phyloP scores from a whole-genome alignment of 495 filamentous ascomycete species.

The Penicillium turbatum region DNA sequence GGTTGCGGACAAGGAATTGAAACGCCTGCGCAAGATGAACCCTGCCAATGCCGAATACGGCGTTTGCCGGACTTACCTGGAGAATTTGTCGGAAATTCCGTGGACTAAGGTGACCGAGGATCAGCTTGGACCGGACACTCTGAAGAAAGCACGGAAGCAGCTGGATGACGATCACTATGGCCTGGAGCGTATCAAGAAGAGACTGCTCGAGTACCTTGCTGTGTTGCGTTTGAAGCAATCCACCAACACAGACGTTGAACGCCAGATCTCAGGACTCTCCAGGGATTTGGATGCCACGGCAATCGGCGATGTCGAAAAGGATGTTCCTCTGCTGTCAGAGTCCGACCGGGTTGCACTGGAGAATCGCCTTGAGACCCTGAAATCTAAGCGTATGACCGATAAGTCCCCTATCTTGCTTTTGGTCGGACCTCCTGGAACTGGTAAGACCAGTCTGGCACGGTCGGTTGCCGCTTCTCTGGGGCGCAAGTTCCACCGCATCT shows the following conservation, averaged over 20 bases:
- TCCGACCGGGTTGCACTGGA: constrained; percentile 46
- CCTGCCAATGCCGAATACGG: constrained; percentile 93
- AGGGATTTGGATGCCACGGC: constrained; percentile 51
- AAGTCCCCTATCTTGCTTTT: constrained; percentile 95
- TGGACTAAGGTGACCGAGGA: constrained; percentile 88
- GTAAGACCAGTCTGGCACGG: constrained; percentile 94
- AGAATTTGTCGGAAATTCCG: constrained; percentile 90
- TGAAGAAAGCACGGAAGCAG: constrained; percentile 78
- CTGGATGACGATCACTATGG: constrained; percentile 97
- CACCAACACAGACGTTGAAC: constrained; percentile 73
- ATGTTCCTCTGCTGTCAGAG: constrained; percentile 30
- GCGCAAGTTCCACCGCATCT: constrained; percentile 95
- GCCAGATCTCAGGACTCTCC: constrained; percentile 63
- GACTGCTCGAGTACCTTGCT: constrained; percentile 90
- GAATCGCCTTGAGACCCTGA: constrained; percentile 62
- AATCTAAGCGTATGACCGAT: constrained; percentile 75
- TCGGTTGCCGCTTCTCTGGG: constrained; percentile 89
- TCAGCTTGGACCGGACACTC: constrained; percentile 74
- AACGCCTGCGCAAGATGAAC: constrained; percentile 88
- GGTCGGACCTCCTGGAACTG: constrained; percentile 90
- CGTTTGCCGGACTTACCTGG: constrained; percentile 88
- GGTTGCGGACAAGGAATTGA: constrained; percentile 84
- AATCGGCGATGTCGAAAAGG: constrained; percentile 40
- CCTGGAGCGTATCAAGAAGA: constrained; percentile 94
- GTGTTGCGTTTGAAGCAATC: constrained; percentile 91